Conservation (phyloP, 2,329 filamentous ascomycete species). For the Paraphaeosphaeria sporulosa region DNA sequence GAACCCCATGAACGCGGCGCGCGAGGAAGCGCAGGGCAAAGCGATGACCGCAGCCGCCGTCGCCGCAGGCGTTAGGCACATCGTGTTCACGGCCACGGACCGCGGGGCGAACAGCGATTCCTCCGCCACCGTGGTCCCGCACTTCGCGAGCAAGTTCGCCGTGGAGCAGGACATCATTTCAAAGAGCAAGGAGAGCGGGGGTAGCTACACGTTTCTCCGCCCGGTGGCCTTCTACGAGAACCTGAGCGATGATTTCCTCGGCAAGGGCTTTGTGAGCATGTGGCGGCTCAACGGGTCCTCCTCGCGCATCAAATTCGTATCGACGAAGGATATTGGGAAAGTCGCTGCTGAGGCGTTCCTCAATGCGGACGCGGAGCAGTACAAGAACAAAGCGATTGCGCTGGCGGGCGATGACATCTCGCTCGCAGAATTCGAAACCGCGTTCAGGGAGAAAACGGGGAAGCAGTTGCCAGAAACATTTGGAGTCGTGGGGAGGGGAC, state of each 20-base stretch:
- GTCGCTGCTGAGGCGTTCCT: conserved; percentile 22
- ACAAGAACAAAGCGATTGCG: conserved; percentile 50
- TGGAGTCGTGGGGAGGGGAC: conserved; percentile 36
- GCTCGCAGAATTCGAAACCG: conserved; percentile 46
- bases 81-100: conserved; percentile 4
- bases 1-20: background rate
- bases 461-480: conserved; percentile 52
- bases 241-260: background rate
- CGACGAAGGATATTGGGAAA: conserved; percentile 9
- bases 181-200: background rate
- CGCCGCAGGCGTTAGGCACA: background rate
- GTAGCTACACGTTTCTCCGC: background rate
- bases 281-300: conserved; percentile 17
- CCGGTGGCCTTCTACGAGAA: conserved; percentile 5
- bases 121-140: background rate
- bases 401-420: conserved; percentile 60
- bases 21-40: conserved; percentile 1
- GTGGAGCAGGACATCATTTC: conserved; percentile 1
- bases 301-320: conserved; percentile 3
- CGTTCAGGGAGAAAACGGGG: conserved; percentile 56
- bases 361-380: conserved; percentile 49
- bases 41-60: background rate
- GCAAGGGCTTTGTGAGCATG: background rate
- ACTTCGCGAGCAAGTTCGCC: conserved; percentile 7
- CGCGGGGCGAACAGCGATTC: background rate